Conservation (phyloP, 257 asterid genomes). For the Thymus mandschuricus region DNA sequence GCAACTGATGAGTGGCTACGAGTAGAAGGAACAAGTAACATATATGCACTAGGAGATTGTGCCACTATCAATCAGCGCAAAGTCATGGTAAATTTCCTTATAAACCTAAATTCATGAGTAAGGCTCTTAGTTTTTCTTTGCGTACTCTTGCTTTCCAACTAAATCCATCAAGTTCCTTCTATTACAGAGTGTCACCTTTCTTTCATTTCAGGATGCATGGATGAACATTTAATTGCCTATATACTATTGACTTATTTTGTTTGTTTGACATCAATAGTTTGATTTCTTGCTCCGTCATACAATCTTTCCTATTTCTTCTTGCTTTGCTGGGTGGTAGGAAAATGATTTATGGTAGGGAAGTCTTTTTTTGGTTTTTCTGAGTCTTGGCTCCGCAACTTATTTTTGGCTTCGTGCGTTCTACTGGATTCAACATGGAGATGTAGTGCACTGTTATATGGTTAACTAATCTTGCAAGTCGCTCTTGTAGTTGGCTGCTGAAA, state of each 20-base stretch:
- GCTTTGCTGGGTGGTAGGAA: background rate
- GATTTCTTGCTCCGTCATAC: background rate
- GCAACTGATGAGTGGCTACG: slow-evolving; percentile 98
- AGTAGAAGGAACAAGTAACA: slow-evolving; percentile 68
- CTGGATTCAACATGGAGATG: background rate
- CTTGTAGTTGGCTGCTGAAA: too few relatives aligned
- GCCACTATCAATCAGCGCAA: slow-evolving; percentile 93
- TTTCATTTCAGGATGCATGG: background rate
- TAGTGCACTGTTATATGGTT: background rate
- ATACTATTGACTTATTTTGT: background rate
- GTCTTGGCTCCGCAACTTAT: too few relatives aligned
- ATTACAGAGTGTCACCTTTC: background rate
- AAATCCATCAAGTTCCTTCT: background rate
- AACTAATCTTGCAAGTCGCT: background rate
- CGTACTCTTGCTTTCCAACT: slow-evolving; percentile 15
- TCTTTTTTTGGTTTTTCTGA: too few relatives aligned
- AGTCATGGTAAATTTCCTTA: slow-evolving; percentile 68
- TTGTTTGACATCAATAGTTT: background rate
- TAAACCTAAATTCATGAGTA: background rate
- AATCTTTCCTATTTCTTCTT: background rate
- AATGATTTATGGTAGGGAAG: background rate
- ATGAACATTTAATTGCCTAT: slow-evolving; percentile 5
- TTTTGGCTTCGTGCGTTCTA: background rate
- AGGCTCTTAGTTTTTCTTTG: background rate
- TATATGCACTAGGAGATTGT: slow-evolving; percentile 90